phyloP scores from a whole-genome alignment of 352 stramenopile species.

The Pythium pyrilobum region DNA sequence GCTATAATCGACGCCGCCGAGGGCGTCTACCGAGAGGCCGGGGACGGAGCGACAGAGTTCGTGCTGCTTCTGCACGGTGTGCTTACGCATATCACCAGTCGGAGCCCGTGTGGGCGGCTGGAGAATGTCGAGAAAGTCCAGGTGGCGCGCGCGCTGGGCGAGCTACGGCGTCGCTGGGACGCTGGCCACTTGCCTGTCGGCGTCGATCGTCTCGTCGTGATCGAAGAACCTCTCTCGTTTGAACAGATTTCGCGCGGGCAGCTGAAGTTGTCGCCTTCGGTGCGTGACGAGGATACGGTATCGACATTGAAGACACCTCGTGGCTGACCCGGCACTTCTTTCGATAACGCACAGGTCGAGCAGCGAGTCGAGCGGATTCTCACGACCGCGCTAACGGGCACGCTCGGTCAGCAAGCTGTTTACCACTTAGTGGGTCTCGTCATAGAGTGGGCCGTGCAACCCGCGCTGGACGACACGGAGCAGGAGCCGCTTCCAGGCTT shows the following conservation, averaged over 20 bases:
- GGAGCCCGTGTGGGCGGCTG: not conserved
- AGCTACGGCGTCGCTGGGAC: conserved; percentile 21
- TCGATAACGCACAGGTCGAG: conserved; percentile 5
- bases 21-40: conserved; percentile 40
- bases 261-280: not conserved
- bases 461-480: too few relatives aligned
- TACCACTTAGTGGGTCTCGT: conserved; percentile 34
- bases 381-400: conserved; percentile 29
- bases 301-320: too few relatives aligned
- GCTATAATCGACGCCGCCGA: conserved; percentile 46
- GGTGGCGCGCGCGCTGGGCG: conserved; percentile 30
- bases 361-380: conserved; percentile 17
- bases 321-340: too few relatives aligned
- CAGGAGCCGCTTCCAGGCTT: conserved; percentile 7
- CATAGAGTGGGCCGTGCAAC: conserved; percentile 57
- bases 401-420: conserved; percentile 25
- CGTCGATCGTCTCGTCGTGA: not conserved
- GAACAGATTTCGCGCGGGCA: not conserved
- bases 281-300: not conserved
- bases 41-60: conserved; percentile 54
- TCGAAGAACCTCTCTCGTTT: not conserved
- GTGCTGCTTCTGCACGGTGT: conserved; percentile 45
- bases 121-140: not conserved
- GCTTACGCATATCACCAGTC: conserved; percentile 4
- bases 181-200: not conserved